Conservation (phyloP, 371 early-diverging fungal genomes). For the Haplosporangium sp. region DNA sequence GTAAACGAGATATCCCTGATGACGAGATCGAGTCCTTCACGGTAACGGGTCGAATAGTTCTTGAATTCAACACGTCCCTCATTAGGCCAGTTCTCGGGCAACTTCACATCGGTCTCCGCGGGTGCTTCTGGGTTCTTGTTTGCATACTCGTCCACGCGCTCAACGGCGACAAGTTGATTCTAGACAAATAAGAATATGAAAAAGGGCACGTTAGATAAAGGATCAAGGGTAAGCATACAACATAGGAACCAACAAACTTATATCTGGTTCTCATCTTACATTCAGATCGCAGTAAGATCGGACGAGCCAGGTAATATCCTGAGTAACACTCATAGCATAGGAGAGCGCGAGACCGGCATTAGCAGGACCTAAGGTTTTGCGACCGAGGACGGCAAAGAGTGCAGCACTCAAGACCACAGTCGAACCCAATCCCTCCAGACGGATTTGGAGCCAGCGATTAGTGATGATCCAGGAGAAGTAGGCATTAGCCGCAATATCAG, state of each 20-base stretch:
- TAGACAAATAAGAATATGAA: conserved; percentile 12
- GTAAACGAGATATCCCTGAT: conserved; percentile 63
- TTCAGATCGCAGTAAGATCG: conserved; percentile 59
- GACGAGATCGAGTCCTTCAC: conserved; percentile 79
- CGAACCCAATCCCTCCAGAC: conserved; percentile 52
- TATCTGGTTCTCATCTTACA: too few species aligned
- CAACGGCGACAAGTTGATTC: conserved; percentile 60
- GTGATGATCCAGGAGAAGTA: conserved; percentile 44
- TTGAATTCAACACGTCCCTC: conserved; percentile 79
- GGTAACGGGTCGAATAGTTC: conserved; percentile 81
- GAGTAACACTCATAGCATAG: conserved; percentile 70
- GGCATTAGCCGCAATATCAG: conserved; percentile 38
- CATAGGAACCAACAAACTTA: neutral
- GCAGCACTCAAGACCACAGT: conserved; percentile 56
- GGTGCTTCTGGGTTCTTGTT: conserved; percentile 70
- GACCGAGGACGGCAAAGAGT: conserved; percentile 55
- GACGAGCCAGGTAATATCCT: conserved; percentile 58
- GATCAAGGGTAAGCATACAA: neutral
- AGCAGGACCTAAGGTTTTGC: conserved; percentile 36
- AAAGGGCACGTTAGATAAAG: neutral
- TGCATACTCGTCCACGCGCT: conserved; percentile 76
- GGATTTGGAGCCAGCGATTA: conserved; percentile 55
- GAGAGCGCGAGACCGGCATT: conserved; percentile 69
- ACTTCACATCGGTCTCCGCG: conserved; percentile 40
- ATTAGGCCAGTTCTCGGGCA: conserved; percentile 69